These are phyloP conservation scores for Russula olivacea DNA, from an alignment of 768 basidiomycete genomes.

Conservation along the genomic window DNA sequence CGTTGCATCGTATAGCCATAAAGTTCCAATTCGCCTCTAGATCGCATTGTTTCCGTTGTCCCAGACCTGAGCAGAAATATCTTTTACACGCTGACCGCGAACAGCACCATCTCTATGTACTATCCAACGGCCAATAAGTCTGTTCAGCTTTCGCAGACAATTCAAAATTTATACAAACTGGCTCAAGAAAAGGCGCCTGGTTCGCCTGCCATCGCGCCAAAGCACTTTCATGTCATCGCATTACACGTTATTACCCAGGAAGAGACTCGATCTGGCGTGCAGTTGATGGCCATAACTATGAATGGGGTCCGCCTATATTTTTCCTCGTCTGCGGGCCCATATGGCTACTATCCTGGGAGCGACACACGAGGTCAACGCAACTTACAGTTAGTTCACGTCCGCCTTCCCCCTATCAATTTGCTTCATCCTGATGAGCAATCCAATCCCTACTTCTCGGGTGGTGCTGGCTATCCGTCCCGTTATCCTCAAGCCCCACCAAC, in stretches of 20 bases:
- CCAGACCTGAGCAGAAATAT: conserved; percentile 64
- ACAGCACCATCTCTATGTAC: conserved; percentile 62
- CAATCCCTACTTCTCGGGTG: conserved; percentile 43
- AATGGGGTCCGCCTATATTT: conserved; percentile 87
- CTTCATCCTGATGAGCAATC: conserved; percentile 70
- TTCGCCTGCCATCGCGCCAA: conserved; percentile 61
- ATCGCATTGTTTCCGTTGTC: conserved; percentile 62
- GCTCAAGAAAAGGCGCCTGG: conserved; percentile 80
- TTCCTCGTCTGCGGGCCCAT: conserved; percentile 44
- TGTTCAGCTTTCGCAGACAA: conserved; percentile 64
- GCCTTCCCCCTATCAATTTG: conserved; percentile 69
- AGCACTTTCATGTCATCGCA: conserved; percentile 62
- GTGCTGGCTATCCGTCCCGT: conserved; percentile 46
- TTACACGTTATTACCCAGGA: conserved; percentile 62
- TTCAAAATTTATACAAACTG: conserved; percentile 67
- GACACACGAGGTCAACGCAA: conserved; percentile 34
- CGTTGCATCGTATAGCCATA: conserved; percentile 5
- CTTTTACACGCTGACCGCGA: conserved; percentile 71
- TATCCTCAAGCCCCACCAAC: conserved; percentile 39
- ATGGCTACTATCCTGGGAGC: conserved; percentile 45
- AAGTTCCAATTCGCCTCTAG: conserved; percentile 35
- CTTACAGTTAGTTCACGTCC: conserved; percentile 70
- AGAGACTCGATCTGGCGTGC: conserved; percentile 64
- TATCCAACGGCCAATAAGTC: conserved; percentile 56
- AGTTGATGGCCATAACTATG: conserved; percentile 74